These are phyloP conservation scores for Penicillium sumatraense DNA, from an alignment of 2,329 filamentous ascomycete genomes.

Conservation along the genomic window DNA sequence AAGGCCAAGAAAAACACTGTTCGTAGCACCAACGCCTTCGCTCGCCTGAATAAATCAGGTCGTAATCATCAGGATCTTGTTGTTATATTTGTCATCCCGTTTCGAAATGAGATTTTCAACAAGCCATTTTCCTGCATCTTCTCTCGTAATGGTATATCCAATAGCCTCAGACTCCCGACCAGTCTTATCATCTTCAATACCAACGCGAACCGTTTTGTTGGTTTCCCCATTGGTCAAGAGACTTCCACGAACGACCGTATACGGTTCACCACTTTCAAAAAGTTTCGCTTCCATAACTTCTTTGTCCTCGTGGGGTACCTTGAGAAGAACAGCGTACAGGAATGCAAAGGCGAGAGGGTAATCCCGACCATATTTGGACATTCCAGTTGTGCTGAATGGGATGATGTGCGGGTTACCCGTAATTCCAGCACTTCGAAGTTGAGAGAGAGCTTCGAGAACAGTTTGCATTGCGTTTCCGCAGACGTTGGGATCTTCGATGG, in stretches of 20 bases:
- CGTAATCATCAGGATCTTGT: constrained; percentile 22
- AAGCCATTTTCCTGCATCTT: constrained; percentile 33
- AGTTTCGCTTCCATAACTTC: constrained; percentile 37
- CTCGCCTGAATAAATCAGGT: constrained; percentile 1
- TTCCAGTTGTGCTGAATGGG: constrained; percentile 40
- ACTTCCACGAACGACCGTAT: constrained; percentile 39
- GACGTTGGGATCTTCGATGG: constrained; percentile 39
- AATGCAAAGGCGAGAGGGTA: constrained; percentile 37
- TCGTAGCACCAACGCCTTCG: background rate
- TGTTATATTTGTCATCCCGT: constrained; percentile 10
- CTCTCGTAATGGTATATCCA: constrained; percentile 41
- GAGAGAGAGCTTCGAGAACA: constrained; percentile 27
- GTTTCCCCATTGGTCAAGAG: constrained; percentile 38
- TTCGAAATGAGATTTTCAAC: constrained; percentile 18
- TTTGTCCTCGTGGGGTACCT: constrained; percentile 45
- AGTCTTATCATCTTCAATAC: constrained; percentile 30
- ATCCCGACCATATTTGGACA: constrained; percentile 35
- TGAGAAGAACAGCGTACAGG: constrained; percentile 37
- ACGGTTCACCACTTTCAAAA: constrained; percentile 21
- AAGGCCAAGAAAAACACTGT: too few relatives aligned
- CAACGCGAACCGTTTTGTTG: constrained; percentile 26
- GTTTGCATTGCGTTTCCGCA: constrained; percentile 37
- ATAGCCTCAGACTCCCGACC: constrained; percentile 35
- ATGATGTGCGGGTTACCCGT: constrained; percentile 32
- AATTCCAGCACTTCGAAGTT: constrained; percentile 21